A percentile compares a stretch with the other conserved stretches of the same genome.
Conservation (phyloP, 345 rosid genomes). For the Eucalyptus cloeziana region DNA sequence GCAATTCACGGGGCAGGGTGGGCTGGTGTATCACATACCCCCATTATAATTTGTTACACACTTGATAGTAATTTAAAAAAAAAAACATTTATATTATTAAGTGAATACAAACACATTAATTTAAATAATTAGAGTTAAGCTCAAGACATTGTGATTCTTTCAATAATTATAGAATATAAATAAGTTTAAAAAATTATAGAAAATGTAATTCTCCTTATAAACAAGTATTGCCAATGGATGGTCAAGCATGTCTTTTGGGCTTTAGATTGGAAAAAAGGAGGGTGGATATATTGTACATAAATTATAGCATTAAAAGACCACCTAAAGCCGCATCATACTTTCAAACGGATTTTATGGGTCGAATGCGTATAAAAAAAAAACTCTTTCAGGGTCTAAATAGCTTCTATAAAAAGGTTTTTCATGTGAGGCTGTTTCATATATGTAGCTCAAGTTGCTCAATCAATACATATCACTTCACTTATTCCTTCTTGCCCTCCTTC, state of each 20-base stretch:
- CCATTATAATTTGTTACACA: not conserved
- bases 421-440: no score
- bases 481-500: no score
- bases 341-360: no score
- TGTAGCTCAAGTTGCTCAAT: rapidly evolving
- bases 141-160: not conserved
- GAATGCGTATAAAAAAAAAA: rapidly evolving
- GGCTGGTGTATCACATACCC: not conserved
- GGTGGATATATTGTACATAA: no score
- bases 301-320: no score
- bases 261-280: no score
- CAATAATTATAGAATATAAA: not conserved
- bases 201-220: no score
- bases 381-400: no score
- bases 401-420: no score
- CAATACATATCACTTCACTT: no score
- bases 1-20: not conserved
- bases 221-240: no score
- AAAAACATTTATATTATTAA: no score
- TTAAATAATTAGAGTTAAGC: not conserved
- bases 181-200: not conserved
- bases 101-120: not conserved
- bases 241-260: rapidly evolving
- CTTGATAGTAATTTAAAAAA: not conserved
- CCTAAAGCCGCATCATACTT: rapidly evolving